Evolutionary conservation across 2,329 filamentous ascomycete genomes (phyloP).

Genomic region (Pseudogymnoascus sp.): DNA sequence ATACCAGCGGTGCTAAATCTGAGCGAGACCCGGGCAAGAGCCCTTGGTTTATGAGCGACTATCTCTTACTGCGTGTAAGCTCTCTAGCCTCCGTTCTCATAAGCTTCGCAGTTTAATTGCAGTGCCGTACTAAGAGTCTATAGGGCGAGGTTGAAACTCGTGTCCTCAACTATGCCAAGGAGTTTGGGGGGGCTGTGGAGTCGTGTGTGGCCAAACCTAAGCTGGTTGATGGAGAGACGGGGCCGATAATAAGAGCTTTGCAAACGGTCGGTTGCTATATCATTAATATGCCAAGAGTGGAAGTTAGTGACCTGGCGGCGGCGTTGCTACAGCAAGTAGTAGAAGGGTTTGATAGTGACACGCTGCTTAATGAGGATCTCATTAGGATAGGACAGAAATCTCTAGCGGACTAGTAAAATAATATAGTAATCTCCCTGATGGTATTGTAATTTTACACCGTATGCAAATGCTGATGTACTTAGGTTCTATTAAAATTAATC

Average conservation of each 20-base stretch:
- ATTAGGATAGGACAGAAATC: constrained; percentile 26
- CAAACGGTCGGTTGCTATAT: constrained; percentile 15
- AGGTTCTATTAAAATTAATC: no score
- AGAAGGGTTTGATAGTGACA: constrained; percentile 37
- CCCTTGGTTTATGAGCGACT: constrained; percentile 31
- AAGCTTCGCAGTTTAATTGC: background rate
- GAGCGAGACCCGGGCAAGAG: constrained; percentile 38
- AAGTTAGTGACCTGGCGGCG: constrained; percentile 30
- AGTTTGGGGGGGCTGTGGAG: constrained; percentile 30
- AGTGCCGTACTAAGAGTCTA: background rate
- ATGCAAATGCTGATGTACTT: no score
- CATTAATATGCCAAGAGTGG: constrained; percentile 27
- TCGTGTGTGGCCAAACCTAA: constrained; percentile 33
- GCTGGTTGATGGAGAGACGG: constrained; percentile 27
- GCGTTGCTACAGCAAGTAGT: constrained; percentile 36
- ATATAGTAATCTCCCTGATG: background rate
- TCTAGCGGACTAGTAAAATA: background rate
- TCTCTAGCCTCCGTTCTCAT: constrained; percentile 16
- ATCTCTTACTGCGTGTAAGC: constrained; percentile 31
- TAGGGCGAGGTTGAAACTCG: constrained; percentile 36
- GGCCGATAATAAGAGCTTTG: constrained; percentile 15
- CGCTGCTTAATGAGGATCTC: constrained; percentile 35
- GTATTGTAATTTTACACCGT: no score
- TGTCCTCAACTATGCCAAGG: constrained; percentile 33
- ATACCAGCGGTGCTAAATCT: constrained; percentile 37